Base-by-base conservation (phyloP, 164 flowering plant species). In the Liriodendron chinense region DNA sequence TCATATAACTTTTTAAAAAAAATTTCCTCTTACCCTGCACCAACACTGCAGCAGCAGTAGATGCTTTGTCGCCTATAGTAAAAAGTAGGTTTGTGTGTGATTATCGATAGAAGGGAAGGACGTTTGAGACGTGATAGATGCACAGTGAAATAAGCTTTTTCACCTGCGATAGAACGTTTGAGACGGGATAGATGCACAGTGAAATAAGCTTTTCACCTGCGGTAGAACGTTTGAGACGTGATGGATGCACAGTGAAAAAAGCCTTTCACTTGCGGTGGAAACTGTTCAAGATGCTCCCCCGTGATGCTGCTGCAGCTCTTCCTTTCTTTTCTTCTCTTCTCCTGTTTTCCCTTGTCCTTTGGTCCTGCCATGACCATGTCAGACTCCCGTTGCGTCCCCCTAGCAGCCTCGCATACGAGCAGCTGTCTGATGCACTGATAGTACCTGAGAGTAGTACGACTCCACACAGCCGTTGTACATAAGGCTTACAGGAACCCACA, bases 201-300 rank as follows among this genome's bases (percentile, higher is more conserved):
- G 59, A 53, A 10, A 16, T 53, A 53, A 34, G 43, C 43, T 34
- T 34, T n/a, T n/a, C n/a, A n/a, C n/a, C n/a, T n/a, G n/a, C n/a
- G n/a, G n/a, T n/a, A 34, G 43, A 7, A 34, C 43, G 43, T 34
- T 34, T 34, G 43, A 34, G 43, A 53, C 12, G 59, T 53, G 59
- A 53, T 53, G 8, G 59, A 53, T 53, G 59, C 59, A 53, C 13
- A 10, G 13, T 10, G 59, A 53, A 10, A 16, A 7, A 53, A 34
- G 43, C 43, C n/a, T n/a, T 34, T 34, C 43, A 34, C 43, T 34
- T 34, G 43, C 43, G 43, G 43, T 34, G 5, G 7, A 34, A 34
- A 34, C 61, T 72, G 68, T 76, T 47, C 76, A 75, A 72, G 74
- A 75, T 82, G 74, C 81, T 78, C 64, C 22, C 65, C 86, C 84